Evolutionary conservation across 2,329 filamentous ascomycete genomes (phyloP), one percentile per base, ranked within the genome.

Genomic region (Phialophora macrospora): DNA sequence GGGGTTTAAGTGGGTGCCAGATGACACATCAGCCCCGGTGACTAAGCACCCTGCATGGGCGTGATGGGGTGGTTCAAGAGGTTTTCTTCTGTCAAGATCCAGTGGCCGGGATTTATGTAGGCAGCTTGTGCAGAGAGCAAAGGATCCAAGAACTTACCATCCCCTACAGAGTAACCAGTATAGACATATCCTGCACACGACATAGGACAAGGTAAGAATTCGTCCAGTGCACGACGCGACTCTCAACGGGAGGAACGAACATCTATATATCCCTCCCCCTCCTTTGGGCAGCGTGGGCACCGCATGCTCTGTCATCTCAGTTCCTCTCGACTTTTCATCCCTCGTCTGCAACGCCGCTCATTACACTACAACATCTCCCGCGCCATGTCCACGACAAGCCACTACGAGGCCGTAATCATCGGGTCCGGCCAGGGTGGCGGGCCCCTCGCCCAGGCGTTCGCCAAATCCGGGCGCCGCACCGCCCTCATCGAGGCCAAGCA

Each of bases 391-490:
- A 63, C 55, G 57, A 72, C 71, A 71, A 28, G 67, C 17, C 62
- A 73, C 72, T 82, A 77, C 72, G 75, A 80, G 54, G 76, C 75
- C 46, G 73, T 85, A 6, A 76, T 86, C 68, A 77, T 86, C 68
- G 84, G 84, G 62, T 85, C 84, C 20, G 83, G 84, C 51, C 83
- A 85, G 74, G 76, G 77, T 49, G 83, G 82, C 38, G 84, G 80
- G 2, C 83, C 83, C 0, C 76, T 85, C 1, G 82, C 83, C 59
- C 75, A 76, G 57, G 79, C 81, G 3, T 80, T 85, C 41, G 79
- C 80, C 12, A 75, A 79, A 32, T 77, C 81, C 2, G 79, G 79
- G 30, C 76, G 77, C 17, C 80, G 78, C 58, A 81, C 81, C 0
- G 79, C 79, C 5, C 74, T 85, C 28, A 75, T 85, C 59, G 84